Base-by-base conservation (phyloP, 2,329 filamentous ascomycete species). In the Sclerotinia sclerotiorum region DNA sequence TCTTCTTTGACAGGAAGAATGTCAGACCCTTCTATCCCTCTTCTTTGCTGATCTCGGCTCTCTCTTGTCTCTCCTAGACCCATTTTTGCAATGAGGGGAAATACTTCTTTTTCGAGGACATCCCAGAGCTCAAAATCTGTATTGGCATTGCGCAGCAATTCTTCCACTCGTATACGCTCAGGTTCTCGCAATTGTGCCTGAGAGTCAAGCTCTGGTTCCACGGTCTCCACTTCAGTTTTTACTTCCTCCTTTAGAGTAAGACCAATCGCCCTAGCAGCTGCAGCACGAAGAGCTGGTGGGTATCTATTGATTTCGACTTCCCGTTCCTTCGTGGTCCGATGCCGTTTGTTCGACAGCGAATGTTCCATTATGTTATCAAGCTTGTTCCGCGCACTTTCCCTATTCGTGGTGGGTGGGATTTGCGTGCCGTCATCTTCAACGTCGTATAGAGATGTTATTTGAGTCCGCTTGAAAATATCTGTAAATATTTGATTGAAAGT, bases 111-210 rank as follows among this genome's bases (percentile, higher is more conserved):
- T 70, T 92, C 86, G 76, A 94, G 81, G 3, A 90, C 78, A 8
- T 85, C 77, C 90, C 90, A 93, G 13, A 93, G 80, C 63, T 87
- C 85, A 27, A 83, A 79, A 73, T 94, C 91, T 0, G 86, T 86
- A 69, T 80, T 73, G 24, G 88, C 88, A 2, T 74, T 76, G 15
- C 80, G 78, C 80, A 94, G 84, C 51, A 85, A 74, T 7, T 73
- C 71, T 70, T 86, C 83, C 11, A 92, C 82, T 13, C 85, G 80
- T 35, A 75, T 72, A 58, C 83, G 81, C 75, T 89, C 87, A 8
- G 74, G 72, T 48, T 79, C 72, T 13, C 78, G 75, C 13, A 83
- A 48, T 21, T 70, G 55, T 46, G 74, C 72, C 11, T 74, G 58
- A 7, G 69, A 49, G 44, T 73, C 71, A 17, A 48, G 46, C n/a